A percentile compares a stretch with the other conserved stretches of the same genome.
These are phyloP conservation scores for Coelastrella sp. DNA, from an alignment of 139 green algal genomes.

Conservation along the genomic window DNA sequence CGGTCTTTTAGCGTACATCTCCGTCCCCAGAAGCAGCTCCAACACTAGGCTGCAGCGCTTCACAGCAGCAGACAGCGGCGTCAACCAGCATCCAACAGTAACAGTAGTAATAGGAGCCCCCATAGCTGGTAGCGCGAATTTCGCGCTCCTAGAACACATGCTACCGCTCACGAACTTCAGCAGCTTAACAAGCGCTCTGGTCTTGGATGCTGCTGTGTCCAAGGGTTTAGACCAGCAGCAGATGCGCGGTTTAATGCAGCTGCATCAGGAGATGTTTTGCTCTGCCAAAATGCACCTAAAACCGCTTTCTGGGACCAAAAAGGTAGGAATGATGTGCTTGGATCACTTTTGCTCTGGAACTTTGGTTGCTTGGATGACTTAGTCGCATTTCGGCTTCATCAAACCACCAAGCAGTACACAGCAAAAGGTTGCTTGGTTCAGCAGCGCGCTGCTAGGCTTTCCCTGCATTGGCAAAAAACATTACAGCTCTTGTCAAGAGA, in stretches of 20 bases:
- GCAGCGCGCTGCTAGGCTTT: too few relatives aligned
- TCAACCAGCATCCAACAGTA: background rate
- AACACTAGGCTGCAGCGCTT: background rate
- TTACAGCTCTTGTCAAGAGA: too few relatives aligned
- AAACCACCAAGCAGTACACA: too few relatives aligned
- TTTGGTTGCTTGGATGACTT: too few relatives aligned
- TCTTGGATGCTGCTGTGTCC: background rate
- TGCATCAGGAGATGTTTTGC: background rate
- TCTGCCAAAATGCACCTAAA: background rate
- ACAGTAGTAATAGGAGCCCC: background rate
- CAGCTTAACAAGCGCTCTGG: background rate
- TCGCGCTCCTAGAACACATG: background rate
- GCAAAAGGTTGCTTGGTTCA: too few relatives aligned
- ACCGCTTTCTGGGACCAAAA: background rate
- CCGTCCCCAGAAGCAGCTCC: background rate
- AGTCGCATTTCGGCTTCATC: too few relatives aligned
- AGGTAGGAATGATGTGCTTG: background rate
- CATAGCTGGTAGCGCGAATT: background rate
- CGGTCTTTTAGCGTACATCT: background rate
- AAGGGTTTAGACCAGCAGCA: background rate
- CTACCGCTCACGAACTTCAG: conserved; percentile 30
- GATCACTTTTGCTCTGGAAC: too few relatives aligned
- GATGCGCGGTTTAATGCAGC: background rate
- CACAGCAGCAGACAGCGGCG: background rate
- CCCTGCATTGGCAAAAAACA: too few relatives aligned